Base-by-base conservation (phyloP, 768 basidiomycete species). In the Leccinum rimulosum region DNA sequence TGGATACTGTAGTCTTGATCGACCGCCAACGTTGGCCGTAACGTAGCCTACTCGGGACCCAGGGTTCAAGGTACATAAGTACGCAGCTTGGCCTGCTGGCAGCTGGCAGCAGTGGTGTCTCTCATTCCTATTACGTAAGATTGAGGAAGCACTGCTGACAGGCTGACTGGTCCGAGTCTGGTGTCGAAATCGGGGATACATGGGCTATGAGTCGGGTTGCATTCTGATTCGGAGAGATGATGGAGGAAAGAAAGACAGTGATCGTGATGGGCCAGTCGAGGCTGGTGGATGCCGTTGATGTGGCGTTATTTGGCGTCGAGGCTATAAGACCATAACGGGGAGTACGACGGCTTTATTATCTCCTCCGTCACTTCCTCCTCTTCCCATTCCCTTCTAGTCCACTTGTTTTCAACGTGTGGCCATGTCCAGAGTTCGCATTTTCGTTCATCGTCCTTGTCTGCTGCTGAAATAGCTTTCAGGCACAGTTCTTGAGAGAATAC, bases 401-500 rank as follows among this genome's bases (percentile, higher is more conserved):
- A 25, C 54, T 28, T 33, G 36, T 52, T 35, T 33, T 54, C 45
- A 36, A 25, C 53, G 27, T 55, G 56, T 67, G 27, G 52, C 19
- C 56, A 19, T 45, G 43, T 45, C 43, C 11, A 45, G 43, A 45
- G 48, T 27, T 48, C 25, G 19, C 12, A 22, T 48, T 48, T 25
- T 15, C 3, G 25, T 49, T 49, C 8, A 15, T 49, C 9, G 0
- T 17, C 15, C 1, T 15, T 49, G 11, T 11, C 52, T 45, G 19
- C 19, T 19, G 10, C 43, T 12, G 19, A 45, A 19, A 19, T 9
- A 14, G 1, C 51, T 38, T 35, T 25, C 60, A 93, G 88, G 89
- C 91, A 63, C 88, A 89, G 71, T 94, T 94, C 80, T 78, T 98
- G 75, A 82, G 95, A 68, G 96, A 98, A 74, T 98, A 98, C 80